Evolutionary conservation across 148 eudicot genomes (phyloP).

Genomic region (Arbutus unedo): DNA sequence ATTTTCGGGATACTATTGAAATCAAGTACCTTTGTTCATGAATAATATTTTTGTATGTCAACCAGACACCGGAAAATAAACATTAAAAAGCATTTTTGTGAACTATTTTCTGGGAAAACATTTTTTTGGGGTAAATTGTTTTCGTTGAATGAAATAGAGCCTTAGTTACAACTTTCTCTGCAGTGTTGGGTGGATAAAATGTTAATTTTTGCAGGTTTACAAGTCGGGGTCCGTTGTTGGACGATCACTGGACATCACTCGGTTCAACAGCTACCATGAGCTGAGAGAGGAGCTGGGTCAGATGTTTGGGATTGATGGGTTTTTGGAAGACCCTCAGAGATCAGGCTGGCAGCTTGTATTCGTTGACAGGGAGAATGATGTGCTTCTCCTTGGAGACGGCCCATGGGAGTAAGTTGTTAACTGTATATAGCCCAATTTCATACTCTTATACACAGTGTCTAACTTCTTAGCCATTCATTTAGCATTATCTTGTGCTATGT

Average conservation of each 20-base stretch:
- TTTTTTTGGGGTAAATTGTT: background rate
- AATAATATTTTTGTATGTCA: background rate
- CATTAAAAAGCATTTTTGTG: background rate
- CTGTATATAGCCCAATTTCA: background rate
- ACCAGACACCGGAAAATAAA: background rate
- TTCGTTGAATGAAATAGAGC: background rate
- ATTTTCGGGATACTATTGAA: background rate
- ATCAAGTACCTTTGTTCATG: background rate
- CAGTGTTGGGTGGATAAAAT: background rate
- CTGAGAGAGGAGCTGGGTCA: conserved; percentile 87
- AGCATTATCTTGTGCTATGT: background rate
- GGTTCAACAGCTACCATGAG: conserved; percentile 96
- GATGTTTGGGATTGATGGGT: conserved; percentile 94
- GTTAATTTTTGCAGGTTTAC: conserved; percentile 55
- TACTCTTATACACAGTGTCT: background rate
- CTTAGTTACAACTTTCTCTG: background rate
- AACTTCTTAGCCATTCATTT: background rate
- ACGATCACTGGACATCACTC: conserved; percentile 91
- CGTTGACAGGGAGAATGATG: conserved; percentile 98
- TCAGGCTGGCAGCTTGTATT: conserved; percentile 99
- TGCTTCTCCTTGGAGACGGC: conserved; percentile 99
- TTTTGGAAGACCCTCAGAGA: conserved; percentile 94
- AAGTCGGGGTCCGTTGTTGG: conserved; percentile 93
- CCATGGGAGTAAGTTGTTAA: conserved; percentile 92
- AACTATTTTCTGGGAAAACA: background rate